Base-by-base conservation (phyloP, 148 eudicot species). In the Arctostaphylos glauca region DNA sequence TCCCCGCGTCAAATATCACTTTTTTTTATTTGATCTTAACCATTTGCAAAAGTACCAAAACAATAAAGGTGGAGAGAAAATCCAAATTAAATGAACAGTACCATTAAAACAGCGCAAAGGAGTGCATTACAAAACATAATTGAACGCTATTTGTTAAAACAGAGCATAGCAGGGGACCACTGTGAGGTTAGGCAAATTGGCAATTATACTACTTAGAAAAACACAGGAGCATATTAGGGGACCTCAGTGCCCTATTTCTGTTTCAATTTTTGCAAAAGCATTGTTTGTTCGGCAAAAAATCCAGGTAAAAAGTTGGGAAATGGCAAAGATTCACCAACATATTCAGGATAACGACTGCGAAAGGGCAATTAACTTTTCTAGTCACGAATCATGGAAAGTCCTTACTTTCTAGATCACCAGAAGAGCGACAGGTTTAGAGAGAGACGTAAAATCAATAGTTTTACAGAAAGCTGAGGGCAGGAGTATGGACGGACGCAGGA, bases 321-420 rank as follows among this genome's bases (percentile, higher is more conserved):
- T 46, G 67, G 77, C 53, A 49, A 67, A 64, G 54, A 72, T 55
- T 44, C 78, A 73, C 19, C 6, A 58, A 55, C 59, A n/a, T 43
- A 73, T 81, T 44, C 67, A 55, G 43, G 68, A 72, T 43, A 54
- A 56, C 23, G 78, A 54, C 83, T 9, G 78, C 56, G 72, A 81
- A 73, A 73, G 52, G 68, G 7, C 44, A 21, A 21, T 12, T 44
- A n/a, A 43, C 66, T 54, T 81, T 46, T 23, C 21, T 46, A 62
- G 49, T 1, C 25, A 14, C 47, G 19, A 46, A 72, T 52, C 21
- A 16, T 10, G 56, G 23, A 53, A 25, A 50, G 18, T 50, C 6
- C 12, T 23, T 46, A 19, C 4, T 5, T 5, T 13, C 21, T 66
- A 38, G 38, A 21, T 31, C 56, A 74, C 9, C 25, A 0, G 55